Conservation (phyloP, 768 basidiomycete genomes). For the Chiua virens region DNA sequence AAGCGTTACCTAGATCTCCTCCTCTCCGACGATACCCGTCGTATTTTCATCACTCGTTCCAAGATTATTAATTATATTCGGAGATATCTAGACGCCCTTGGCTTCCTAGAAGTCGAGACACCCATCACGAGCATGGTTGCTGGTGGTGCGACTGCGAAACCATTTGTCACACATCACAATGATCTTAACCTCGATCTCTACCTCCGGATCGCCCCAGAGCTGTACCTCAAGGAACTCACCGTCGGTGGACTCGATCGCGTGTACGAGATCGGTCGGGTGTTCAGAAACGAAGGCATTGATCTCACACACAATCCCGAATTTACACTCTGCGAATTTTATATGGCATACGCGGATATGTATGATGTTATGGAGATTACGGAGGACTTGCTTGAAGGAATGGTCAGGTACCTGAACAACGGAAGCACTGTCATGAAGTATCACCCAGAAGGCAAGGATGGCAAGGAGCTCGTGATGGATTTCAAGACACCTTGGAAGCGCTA, state of each 20-base stretch:
- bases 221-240: conserved; percentile 96
- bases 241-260: conserved; percentile 98
- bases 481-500: conserved; percentile 95
- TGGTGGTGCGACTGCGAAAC: conserved; percentile 98
- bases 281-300: conserved; percentile 98
- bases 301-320: conserved; percentile 99
- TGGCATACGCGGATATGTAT: conserved; percentile 99
- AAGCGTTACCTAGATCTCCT: conserved; percentile 99
- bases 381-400: conserved; percentile 83
- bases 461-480: conserved; percentile 80
- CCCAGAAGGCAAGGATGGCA: conserved; percentile 89
- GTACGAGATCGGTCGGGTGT: conserved; percentile 97
- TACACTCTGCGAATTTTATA: conserved; percentile 99
- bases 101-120: conserved; percentile 99
- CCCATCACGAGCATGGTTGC: conserved; percentile 97
- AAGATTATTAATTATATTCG: conserved; percentile 92
- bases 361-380: conserved; percentile 99
- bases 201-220: conserved; percentile 96
- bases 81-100: conserved; percentile 83
- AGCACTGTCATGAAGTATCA: conserved; percentile 81
- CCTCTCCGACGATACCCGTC: conserved; percentile 85
- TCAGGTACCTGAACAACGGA: conserved; percentile 81
- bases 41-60: conserved; percentile 87
- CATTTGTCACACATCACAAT: conserved; percentile 98
- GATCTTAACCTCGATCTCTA: conserved; percentile 95